Base-by-base conservation (phyloP, 768 basidiomycete species). In the Russula compacta region DNA sequence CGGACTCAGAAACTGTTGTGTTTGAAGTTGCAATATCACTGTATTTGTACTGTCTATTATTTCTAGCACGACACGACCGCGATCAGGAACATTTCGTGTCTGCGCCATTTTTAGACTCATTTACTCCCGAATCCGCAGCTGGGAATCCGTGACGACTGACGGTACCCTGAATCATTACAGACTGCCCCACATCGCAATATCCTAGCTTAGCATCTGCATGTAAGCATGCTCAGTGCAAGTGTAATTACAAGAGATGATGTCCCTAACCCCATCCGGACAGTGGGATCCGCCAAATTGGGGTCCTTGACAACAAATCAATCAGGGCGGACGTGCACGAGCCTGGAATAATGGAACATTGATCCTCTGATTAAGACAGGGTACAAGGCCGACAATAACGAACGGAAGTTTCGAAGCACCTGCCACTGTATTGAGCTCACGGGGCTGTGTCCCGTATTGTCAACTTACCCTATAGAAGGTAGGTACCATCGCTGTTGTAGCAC, bases 11-110 rank as follows among this genome's bases (percentile, higher is more conserved):
- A 36, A 21, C 7, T 58, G 39, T 53, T 48, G 32, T 52, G 2
- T 12, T 46, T 12, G 40, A 33, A 40, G 48, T 52, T 15, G 15
- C 50, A 62, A 63, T 58, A 58, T 49, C 61, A 38, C 24, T 63
- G 61, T 58, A 62, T 63, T 58, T 63, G 53, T 63, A 58, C 46
- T n/a, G 12, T 17, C 52, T 57, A 46, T 57, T 52, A 52, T 52
- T 56, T 50, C 48, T 29, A 29, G 24, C 24, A 29, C 51, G 33
- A 51, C 44, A 17, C 15, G 38, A 17, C 9, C 21, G 3, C 44
- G 12, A 61, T 52, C 46, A 46, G 24, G 36, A 29, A 9, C 19
- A 1, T 42, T 24, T 21, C 19, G 17, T 35, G 39, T 1, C 42
- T 11, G 21, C 19, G 24, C 24, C 24, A 29, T 29, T 49, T 49